Percentiles rank a stretch among this genome's conserved stretches.
Conservation (phyloP, 495 filamentous ascomycete genomes). For the Podospora pseudopauciseta region DNA sequence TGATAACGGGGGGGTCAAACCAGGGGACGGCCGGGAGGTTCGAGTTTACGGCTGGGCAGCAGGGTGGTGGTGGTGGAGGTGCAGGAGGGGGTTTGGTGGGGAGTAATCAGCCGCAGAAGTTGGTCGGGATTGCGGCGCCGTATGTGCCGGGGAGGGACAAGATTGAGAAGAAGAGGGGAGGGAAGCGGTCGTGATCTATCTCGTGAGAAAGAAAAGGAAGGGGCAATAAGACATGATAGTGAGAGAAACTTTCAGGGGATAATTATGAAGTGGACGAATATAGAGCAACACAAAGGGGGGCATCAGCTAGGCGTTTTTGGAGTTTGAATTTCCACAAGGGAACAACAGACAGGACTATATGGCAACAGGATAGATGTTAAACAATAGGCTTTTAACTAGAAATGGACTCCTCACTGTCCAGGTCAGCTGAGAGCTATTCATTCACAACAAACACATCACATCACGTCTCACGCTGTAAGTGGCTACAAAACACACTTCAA, state of each 20-base stretch:
- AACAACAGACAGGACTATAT: background rate
- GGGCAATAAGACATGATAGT: background rate
- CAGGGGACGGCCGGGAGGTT: constrained; percentile 27
- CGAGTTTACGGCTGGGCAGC: constrained; percentile 42
- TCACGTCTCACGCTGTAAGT: background rate
- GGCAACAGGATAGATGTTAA: background rate
- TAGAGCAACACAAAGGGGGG: background rate
- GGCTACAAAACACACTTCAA: background rate
- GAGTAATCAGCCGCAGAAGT: constrained; percentile 23
- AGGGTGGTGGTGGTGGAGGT: too few species aligned
- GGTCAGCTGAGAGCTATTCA: background rate
- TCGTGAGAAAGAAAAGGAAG: background rate
- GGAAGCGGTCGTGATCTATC: constrained; percentile 29
- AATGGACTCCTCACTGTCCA: background rate
- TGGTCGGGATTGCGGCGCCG: constrained; percentile 63
- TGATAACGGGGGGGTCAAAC: constrained; percentile 28
- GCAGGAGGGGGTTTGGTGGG: background rate
- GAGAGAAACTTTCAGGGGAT: background rate
- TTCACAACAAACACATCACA: background rate
- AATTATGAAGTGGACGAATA: background rate
- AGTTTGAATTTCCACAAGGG: background rate
- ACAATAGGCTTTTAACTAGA: background rate
- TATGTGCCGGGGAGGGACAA: constrained; percentile 69
- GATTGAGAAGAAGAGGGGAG: constrained; percentile 51
- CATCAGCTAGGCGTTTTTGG: background rate